Conservation (phyloP, 1,139 yeast species). For the Scheffersomyces titani region DNA sequence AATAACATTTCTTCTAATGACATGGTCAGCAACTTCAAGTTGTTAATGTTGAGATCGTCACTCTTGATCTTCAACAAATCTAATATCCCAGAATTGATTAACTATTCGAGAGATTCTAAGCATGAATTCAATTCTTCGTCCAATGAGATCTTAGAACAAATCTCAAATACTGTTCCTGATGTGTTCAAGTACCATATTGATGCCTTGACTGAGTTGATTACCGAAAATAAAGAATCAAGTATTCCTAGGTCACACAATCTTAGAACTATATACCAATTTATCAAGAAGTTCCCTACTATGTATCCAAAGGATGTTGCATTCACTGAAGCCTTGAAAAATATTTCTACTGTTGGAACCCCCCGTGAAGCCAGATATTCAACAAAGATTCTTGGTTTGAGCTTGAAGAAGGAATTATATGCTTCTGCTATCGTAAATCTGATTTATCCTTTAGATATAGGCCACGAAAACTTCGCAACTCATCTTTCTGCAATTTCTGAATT, state of each 20-base stretch:
- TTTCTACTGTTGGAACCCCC: constrained; percentile 58
- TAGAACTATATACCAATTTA: constrained; percentile 62
- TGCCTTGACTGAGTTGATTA: constrained; percentile 47
- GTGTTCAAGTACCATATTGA: constrained; percentile 63
- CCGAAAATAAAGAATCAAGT: constrained; percentile 16
- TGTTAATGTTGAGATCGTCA: constrained; percentile 63
- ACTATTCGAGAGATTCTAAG: constrained; percentile 38
- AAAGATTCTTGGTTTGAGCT: constrained; percentile 54
- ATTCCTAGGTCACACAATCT: constrained; percentile 24
- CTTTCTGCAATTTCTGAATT: constrained; percentile 65
- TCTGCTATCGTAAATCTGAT: constrained; percentile 41
- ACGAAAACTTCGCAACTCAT: constrained; percentile 50
- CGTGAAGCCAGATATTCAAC: constrained; percentile 67
- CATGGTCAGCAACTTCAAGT: constrained; percentile 52
- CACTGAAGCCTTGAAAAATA: constrained; percentile 37
- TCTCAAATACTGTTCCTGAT: constrained; percentile 64
- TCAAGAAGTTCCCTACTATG: constrained; percentile 47
- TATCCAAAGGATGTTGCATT: constrained; percentile 39
- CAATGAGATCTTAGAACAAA: constrained; percentile 55
- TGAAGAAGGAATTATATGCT: constrained; percentile 40
- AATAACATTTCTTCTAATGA: constrained; percentile 45
- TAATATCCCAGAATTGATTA: constrained; percentile 57
- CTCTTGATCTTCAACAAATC: constrained; percentile 65
- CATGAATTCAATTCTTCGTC: constrained; percentile 39
- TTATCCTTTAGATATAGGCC: constrained; percentile 51